phyloP scores from a whole-genome alignment of 176 grass and related monocot species.

The Ensete ventricosum region DNA sequence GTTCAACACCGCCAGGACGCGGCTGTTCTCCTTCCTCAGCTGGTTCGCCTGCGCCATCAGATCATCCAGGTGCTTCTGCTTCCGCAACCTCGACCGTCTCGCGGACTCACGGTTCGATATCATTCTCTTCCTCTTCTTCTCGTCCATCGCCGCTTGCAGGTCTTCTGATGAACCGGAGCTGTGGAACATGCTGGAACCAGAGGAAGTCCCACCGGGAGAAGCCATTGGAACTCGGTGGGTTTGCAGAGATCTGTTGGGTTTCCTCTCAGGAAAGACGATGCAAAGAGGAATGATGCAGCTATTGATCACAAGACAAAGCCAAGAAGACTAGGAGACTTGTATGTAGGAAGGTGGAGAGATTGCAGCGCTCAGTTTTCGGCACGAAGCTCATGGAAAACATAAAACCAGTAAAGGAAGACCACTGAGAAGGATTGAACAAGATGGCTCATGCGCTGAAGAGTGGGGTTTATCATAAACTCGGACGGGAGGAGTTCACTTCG shows the following conservation, averaged over 20 bases:
- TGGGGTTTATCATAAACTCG: constrained; percentile 97
- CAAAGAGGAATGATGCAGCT: too few species aligned
- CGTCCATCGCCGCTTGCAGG: constrained; percentile 47
- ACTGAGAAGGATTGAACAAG: constrained; percentile 99
- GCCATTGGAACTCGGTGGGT: constrained; percentile 38
- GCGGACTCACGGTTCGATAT: constrained; percentile 89
- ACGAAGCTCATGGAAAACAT: constrained; percentile 94
- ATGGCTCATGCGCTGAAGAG: constrained; percentile 71
- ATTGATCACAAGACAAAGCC: too few species aligned
- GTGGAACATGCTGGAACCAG: constrained; percentile 21
- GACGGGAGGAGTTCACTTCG: constrained; percentile 90
- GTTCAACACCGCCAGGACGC: constrained; percentile 44
- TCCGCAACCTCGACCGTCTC: constrained; percentile 75
- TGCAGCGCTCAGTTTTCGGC: background rate
- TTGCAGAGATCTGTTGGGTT: background rate
- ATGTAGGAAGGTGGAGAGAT: background rate
- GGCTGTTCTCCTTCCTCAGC: constrained; percentile 62
- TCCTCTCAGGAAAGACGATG: too few species aligned
- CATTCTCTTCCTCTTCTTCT: constrained; percentile 74
- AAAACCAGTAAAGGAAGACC: constrained; percentile 99
- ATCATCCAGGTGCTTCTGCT: constrained; percentile 88
- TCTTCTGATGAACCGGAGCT: constrained; percentile 43
- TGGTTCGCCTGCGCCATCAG: constrained; percentile 50
- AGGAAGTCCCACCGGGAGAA: constrained; percentile 52
- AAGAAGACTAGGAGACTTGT: background rate